Base-by-base conservation (phyloP, 805 yeast species). In the Debaryomyces castellii region DNA sequence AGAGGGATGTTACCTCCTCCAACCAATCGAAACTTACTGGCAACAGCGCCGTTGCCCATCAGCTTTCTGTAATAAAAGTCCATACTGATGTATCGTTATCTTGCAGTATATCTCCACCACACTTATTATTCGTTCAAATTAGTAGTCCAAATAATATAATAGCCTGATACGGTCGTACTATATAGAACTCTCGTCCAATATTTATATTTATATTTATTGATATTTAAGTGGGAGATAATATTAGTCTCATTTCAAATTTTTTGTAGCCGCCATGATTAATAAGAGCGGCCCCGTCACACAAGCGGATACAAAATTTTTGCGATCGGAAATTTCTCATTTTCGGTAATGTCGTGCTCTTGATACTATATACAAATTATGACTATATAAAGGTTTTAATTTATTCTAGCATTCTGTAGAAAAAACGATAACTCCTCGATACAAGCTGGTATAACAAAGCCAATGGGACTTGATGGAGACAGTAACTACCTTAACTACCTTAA, bases 21-120 rank as follows among this genome's bases (percentile, higher is more conserved):
- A n/a, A 11, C 35, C 42, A 51, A 51, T 14, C 71, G 58, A 55
- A 69, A 69, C 50, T 68, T 69, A 51, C 66, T 60, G 28, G 74
- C 55, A 40, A 66, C 57, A 14, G 73, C 58, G 14, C 74, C 74
- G 50, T 68, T 67, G 7, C 71, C 71, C 68, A 68, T 58, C 60
- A 57, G 66, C 45, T 63, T 67, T 21, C 64, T 56, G 51, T 69
- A 68, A 54, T 62, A 68, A 42, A 60, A 59, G 48, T 68, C 71
- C 74, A 69, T 68, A 39, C 39, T 20, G 8, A 22, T 22, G n/a
- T n/a, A n/a, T n/a, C n/a, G n/a, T n/a, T n/a, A n/a, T n/a, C n/a
- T n/a, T n/a, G n/a, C n/a, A n/a, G n/a, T n/a, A n/a, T n/a, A n/a
- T n/a, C n/a, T n/a, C n/a, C n/a, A n/a, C n/a, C 24, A 8, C 24